Conservation (phyloP, 352 stramenopile genomes). For the Pythium apleroticum region DNA sequence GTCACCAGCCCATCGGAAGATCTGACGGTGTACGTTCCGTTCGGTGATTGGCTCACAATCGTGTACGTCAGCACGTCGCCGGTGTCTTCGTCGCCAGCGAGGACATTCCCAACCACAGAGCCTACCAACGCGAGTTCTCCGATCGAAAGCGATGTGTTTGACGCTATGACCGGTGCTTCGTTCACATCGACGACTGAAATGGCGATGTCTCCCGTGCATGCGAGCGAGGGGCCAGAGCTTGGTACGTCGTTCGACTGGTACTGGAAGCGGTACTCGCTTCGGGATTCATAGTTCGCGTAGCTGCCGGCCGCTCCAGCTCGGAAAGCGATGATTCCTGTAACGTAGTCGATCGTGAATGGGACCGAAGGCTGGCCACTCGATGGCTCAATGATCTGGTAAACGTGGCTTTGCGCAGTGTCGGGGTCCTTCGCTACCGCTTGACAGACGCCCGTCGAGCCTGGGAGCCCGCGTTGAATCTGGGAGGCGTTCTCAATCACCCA, state of each 20-base stretch:
- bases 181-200: constrained; percentile 53
- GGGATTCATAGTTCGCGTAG: constrained; percentile 49
- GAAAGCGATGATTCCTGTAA: constrained; percentile 38
- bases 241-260: constrained; percentile 57
- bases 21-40: constrained; percentile 18
- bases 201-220: constrained; percentile 42
- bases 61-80: constrained; percentile 29
- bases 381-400: constrained; percentile 43
- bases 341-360: constrained; percentile 30
- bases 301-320: not conserved
- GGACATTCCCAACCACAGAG: constrained; percentile 18
- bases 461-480: constrained; percentile 30
- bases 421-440: constrained; percentile 37
- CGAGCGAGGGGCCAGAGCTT: constrained; percentile 30
- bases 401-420: constrained; percentile 43
- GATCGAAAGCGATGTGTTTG: constrained; percentile 22
- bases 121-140: constrained; percentile 28
- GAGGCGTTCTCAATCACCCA: constrained; percentile 56
- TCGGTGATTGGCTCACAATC: constrained; percentile 15
- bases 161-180: constrained; percentile 38
- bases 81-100: constrained; percentile 27
- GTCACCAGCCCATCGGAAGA: constrained; percentile 19
- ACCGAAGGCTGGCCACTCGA: not conserved
- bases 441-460: constrained; percentile 39
- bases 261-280: constrained; percentile 38